A percentile compares a stretch with the other conserved stretches of the same genome.
Conservation (phyloP, 2,329 filamentous ascomycete species). For the Fusarium subtropicale region DNA sequence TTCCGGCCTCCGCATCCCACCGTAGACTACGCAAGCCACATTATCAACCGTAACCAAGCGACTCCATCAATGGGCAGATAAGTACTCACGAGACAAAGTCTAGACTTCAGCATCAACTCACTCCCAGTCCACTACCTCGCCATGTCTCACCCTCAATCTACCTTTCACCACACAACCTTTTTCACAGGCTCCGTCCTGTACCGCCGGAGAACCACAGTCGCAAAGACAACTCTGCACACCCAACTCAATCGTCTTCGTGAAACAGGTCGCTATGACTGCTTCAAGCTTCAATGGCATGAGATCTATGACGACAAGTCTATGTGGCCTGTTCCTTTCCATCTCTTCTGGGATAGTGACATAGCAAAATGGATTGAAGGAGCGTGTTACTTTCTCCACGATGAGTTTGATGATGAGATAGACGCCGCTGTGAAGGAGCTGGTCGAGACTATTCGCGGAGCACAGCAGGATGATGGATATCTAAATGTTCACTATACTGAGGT, state of each 20-base stretch:
- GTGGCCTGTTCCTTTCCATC: conserved; percentile 68
- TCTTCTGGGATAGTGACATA: conserved; percentile 68
- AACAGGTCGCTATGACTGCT: conserved; percentile 68
- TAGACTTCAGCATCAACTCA: neutral
- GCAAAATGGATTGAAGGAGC: conserved; percentile 37
- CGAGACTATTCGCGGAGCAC: conserved; percentile 66
- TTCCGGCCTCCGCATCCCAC: conserved; percentile 2
- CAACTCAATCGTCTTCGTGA: conserved; percentile 63
- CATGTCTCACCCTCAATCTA: conserved; percentile 34
- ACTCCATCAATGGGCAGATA: neutral
- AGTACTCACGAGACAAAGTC: neutral
- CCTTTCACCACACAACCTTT: conserved; percentile 22
- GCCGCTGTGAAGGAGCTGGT: conserved; percentile 58
- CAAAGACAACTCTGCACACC: conserved; percentile 45
- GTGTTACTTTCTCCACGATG: conserved; percentile 22
- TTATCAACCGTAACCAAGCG: neutral
- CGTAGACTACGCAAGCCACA: neutral
- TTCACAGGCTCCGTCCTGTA: conserved; percentile 6
- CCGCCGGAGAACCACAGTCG: conserved; percentile 2
- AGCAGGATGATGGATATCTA: conserved; percentile 70
- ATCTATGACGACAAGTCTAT: conserved; percentile 61
- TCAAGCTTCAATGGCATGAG: conserved; percentile 67
- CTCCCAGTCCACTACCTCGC: neutral
- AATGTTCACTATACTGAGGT: conserved; percentile 73
- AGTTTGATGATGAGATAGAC: conserved; percentile 32